phyloP scores from a whole-genome alignment of 345 rosid genomes.

The Durio zibethinus region DNA sequence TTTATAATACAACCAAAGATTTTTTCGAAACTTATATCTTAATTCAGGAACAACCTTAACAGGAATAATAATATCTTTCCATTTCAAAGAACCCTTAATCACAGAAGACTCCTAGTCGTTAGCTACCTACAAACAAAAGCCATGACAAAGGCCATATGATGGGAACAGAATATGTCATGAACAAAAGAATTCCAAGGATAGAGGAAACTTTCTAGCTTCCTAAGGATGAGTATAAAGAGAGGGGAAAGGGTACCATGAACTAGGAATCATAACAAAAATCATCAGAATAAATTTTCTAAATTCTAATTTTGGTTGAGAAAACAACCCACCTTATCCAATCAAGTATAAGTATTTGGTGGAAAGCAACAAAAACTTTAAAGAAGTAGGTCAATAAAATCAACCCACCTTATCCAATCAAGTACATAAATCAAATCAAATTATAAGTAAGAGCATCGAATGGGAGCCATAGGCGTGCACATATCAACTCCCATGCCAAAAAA shows the following conservation, averaged over 20 bases:
- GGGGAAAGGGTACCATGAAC: too few species aligned
- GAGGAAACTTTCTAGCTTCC: not conserved
- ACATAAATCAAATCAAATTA: conserved; percentile 16
- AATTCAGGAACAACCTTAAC: too few species aligned
- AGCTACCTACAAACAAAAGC: not conserved
- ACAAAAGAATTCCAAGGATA: not conserved
- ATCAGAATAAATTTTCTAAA: not conserved
- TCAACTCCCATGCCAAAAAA: conserved; percentile 25
- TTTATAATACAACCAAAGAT: too few species aligned
- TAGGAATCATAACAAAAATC: not conserved
- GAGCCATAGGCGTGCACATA: conserved; percentile 14
- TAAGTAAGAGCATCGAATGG: not conserved
- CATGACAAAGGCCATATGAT: not conserved
- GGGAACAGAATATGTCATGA: not conserved
- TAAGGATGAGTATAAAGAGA: not conserved
- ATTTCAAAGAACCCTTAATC: not conserved
- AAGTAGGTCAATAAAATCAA: not conserved
- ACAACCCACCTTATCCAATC: too few species aligned
- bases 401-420: conserved; percentile 22
- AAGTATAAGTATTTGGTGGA: not conserved
- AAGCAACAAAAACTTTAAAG: not conserved
- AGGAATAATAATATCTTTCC: too few species aligned
- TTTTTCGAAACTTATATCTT: too few species aligned
- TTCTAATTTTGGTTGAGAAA: not conserved
- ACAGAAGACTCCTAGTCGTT: not conserved